Evolutionary conservation across 2,329 filamentous ascomycete species (phyloP), one percentile per base, ranked within the genome.

Genomic region (Orbilia javanica): DNA sequence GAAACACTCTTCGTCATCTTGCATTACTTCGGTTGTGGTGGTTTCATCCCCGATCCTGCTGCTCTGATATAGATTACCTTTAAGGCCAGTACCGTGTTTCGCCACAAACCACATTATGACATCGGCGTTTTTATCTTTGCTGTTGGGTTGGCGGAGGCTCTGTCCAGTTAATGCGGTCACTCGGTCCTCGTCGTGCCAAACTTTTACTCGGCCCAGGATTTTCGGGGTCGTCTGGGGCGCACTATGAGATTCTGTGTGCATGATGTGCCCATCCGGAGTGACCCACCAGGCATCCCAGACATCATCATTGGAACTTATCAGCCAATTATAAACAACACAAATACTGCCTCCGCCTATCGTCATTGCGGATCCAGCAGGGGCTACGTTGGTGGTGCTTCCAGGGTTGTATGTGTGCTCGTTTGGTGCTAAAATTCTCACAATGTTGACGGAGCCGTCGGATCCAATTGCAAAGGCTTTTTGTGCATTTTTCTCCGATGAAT

Each of bases 1-100:
- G 18, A 11, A 53, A 8, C 48, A 53, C 25, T 53, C 48, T 0
- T 2, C 3, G 2, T 53, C 48, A 4, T 53, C 48, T 53, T 31
- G 25, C 11, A n/a, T 13, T 7, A 53, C 25, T n/a, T 29, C 48
- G 3, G 22, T 11, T 10, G 48, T 53, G 0, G 48, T 29, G n/a
- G n/a, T 29, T 6, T 53, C 48, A 3, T 13, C 25, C 1, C 3
- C 48, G n/a, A 53, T 7, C 15, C 48, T 29, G 11, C 2, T 29
- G 18, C 22, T 31, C 48, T 53, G 48, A 13, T 53, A 53, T 31
- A 53, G n/a, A n/a, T n/a, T 53, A 6, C 48, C 48, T 25, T 53
- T 53, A 1, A 29, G 2, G 2, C 25, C 48, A 0, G 22, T 53
- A 11, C 48, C 48, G 18, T 53, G 25, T 13, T 53, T 53, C 4